Percentiles rank a stretch among this genome's conserved stretches.
Conservation (phyloP, 257 asterid genomes). For the Lithospermum erythrorhizon region DNA sequence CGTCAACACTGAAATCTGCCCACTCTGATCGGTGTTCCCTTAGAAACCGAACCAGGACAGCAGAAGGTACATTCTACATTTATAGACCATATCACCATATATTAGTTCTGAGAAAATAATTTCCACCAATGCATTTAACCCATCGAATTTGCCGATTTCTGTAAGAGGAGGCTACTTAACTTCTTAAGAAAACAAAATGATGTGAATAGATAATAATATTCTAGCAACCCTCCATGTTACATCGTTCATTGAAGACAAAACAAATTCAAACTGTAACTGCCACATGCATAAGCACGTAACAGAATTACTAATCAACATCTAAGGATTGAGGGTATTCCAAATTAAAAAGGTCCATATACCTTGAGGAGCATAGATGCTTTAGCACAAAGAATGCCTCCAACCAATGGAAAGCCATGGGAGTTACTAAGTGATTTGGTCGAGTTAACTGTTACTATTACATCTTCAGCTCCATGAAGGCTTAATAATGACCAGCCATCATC, state of each 20-base stretch:
- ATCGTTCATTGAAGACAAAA: too few species aligned
- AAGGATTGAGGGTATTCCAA: background rate
- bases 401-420: constrained; percentile 34
- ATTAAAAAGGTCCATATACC: constrained; percentile 24
- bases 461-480: constrained; percentile 72
- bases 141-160: too few species aligned
- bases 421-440: constrained; percentile 44
- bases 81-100: constrained; percentile 1
- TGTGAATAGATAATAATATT: background rate
- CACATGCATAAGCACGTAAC: background rate
- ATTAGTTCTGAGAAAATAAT: background rate
- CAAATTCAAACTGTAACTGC: background rate
- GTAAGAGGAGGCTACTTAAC: background rate
- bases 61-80: constrained; percentile 76
- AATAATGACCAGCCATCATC: constrained; percentile 93
- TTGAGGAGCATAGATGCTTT: constrained; percentile 96
- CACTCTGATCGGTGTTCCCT: constrained; percentile 99
- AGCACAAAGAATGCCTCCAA: constrained; percentile 86
- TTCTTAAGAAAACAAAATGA: background rate
- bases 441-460: constrained; percentile 60
- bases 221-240: too few species aligned
- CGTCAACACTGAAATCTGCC: constrained; percentile 95
- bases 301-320: background rate
- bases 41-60: constrained; percentile 73
- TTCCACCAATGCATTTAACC: background rate